Conservation (phyloP, 345 rosid genomes). For the Mangifera indica region DNA sequence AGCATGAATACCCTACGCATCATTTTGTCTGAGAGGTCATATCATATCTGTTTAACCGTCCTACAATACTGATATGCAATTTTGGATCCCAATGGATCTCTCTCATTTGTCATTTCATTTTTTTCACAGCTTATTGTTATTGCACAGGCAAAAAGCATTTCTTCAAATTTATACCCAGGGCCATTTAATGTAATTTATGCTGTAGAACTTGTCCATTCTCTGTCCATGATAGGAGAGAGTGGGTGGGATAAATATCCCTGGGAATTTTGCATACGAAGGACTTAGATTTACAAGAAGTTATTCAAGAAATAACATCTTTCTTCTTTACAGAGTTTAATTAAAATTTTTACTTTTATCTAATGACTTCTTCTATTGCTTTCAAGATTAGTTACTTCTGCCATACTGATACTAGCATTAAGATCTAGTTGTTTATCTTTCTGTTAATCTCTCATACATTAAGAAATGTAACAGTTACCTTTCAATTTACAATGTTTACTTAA, state of each 20-base stretch:
- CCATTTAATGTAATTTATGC: constrained; percentile 32
- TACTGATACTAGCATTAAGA: background rate
- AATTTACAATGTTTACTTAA: background rate
- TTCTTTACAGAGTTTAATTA: constrained; percentile 8
- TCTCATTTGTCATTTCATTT: constrained; percentile 14
- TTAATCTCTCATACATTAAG: background rate
- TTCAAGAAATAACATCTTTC: constrained; percentile 12
- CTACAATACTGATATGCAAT: constrained; percentile 31
- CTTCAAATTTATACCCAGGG: constrained; percentile 24
- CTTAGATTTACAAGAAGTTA: constrained; percentile 24
- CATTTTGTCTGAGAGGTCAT: constrained; percentile 62
- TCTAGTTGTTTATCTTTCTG: background rate
- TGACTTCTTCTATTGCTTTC: background rate
- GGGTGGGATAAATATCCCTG: constrained; percentile 12
- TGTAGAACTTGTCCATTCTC: constrained; percentile 28
- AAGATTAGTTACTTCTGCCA: background rate
- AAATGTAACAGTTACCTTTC: background rate
- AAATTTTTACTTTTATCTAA: background rate
- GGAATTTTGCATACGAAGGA: constrained; percentile 19
- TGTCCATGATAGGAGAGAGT: constrained; percentile 22
- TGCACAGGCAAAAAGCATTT: constrained; percentile 24
- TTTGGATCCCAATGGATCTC: constrained; percentile 35
- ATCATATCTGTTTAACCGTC: constrained; percentile 24
- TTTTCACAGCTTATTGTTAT: constrained; percentile 25
- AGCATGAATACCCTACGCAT: constrained; percentile 90